A percentile compares a stretch with the other conserved stretches of the same genome.
Evolutionary conservation across 345 rosid genomes (phyloP).

Genomic region (Ailanthus altissimus): DNA sequence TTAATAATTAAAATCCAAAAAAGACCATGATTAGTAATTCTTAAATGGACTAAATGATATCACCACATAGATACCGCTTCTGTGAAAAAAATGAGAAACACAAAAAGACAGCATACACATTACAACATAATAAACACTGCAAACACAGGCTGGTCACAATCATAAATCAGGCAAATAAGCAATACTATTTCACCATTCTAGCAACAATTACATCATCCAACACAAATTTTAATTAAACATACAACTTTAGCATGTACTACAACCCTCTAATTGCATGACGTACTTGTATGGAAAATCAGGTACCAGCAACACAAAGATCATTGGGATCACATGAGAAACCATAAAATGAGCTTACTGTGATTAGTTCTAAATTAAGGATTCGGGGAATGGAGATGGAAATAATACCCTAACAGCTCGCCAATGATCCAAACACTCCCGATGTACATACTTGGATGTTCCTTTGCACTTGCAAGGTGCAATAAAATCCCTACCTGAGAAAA

Average conservation of each 20-base stretch:
- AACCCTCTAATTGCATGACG: not conserved
- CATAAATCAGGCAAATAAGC: not conserved
- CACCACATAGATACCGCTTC: not conserved
- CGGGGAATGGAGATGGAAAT: not conserved
- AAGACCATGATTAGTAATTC: not conserved
- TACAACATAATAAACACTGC: not conserved
- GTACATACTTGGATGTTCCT: constrained; percentile 97
- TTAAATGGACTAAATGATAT: not conserved
- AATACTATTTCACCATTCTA: not conserved
- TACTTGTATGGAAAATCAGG: not conserved
- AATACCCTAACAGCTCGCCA: constrained; percentile 95
- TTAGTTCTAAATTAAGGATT: not conserved
- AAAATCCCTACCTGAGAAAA: constrained; percentile 89
- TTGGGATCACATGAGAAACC: not conserved
- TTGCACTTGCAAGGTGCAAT: constrained; percentile 99
- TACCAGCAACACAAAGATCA: not conserved
- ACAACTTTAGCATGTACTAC: not conserved
- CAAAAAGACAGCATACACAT: not conserved
- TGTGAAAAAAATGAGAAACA: not conserved
- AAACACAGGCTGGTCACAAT: not conserved
- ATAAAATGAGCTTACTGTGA: not conserved
- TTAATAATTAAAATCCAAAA: not conserved
- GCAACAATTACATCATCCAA: not conserved
- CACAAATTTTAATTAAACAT: not conserved
- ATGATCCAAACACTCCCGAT: constrained; percentile 95